A percentile compares a stretch with the other conserved stretches of the same genome.
Evolutionary conservation across 2,329 filamentous ascomycete genomes (phyloP).

Genomic region (Xylariaceae sp.): DNA sequence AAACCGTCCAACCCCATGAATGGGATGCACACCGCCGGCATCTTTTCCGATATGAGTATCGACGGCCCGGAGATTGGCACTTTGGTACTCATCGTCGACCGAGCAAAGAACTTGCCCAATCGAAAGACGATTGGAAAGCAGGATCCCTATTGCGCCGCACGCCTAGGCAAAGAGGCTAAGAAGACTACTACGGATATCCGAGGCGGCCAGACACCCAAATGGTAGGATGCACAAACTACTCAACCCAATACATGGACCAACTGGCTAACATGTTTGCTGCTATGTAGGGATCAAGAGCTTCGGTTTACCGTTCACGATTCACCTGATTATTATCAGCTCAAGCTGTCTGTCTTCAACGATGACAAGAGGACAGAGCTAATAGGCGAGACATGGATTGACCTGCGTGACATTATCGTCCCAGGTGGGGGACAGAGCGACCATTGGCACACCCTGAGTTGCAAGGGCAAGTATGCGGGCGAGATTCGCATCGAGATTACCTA

Average conservation of each 20-base stretch:
- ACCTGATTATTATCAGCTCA: conserved; percentile 91
- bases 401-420: conserved; percentile 74
- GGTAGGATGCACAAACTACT: conserved; percentile 55
- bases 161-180: conserved; percentile 93
- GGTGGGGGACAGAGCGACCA: conserved; percentile 92
- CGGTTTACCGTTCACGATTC: conserved; percentile 96
- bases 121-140: conserved; percentile 97
- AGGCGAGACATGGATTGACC: conserved; percentile 86
- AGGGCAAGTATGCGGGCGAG: conserved; percentile 93
- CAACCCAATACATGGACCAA: neutral
- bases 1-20: conserved; percentile 54
- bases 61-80: conserved; percentile 94
- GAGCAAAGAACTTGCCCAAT: conserved; percentile 96
- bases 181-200: conserved; percentile 93
- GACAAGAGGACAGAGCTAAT: conserved; percentile 98
- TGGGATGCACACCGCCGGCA: conserved; percentile 80
- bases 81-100: conserved; percentile 85
- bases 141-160: conserved; percentile 92
- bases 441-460: conserved; percentile 86
- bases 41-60: conserved; percentile 89
- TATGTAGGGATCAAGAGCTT: conserved; percentile 87
- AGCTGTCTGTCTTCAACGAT: conserved; percentile 95
- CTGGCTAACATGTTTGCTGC: conserved; percentile 17
- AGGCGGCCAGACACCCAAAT: conserved; percentile 92
- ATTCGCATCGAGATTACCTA: conserved; percentile 93